phyloP scores from a whole-genome alignment of 352 stramenopile genomes.

The Peronospora tabacina region DNA sequence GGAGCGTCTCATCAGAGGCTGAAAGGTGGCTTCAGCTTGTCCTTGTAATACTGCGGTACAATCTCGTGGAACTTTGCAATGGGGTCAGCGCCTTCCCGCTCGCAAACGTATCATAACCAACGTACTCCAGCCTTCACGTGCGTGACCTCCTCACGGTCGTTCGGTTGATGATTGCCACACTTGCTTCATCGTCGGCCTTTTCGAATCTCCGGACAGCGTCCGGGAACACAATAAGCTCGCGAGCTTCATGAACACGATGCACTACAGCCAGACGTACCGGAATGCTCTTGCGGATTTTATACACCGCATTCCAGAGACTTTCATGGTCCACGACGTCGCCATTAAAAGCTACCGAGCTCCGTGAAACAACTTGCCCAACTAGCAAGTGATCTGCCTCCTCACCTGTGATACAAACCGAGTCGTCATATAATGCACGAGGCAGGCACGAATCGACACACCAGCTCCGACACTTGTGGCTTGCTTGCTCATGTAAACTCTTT shows the following conservation, averaged over 20 bases:
- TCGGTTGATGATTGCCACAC: slow-evolving; percentile 43
- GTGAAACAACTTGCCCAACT: slow-evolving; percentile 42
- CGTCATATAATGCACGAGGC: slow-evolving; percentile 46
- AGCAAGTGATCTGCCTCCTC: slow-evolving; percentile 45
- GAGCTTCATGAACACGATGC: slow-evolving; percentile 52
- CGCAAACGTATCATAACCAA: slow-evolving; percentile 40
- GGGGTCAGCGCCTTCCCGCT: slow-evolving; percentile 25
- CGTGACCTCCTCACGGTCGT: slow-evolving; percentile 45
- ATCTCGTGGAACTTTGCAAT: slow-evolving; percentile 43
- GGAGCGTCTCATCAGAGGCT: too few species aligned
- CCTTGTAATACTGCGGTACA: slow-evolving; percentile 43
- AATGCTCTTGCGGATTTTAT: slow-evolving; percentile 33
- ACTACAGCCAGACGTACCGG: slow-evolving; percentile 42
- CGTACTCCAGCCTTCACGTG: slow-evolving; percentile 36
- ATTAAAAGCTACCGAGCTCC: slow-evolving; percentile 44
- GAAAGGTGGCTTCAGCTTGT: slow-evolving; percentile 48
- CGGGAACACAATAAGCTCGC: slow-evolving; percentile 45
- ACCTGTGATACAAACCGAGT: slow-evolving; percentile 46
- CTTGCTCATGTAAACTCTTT: too few species aligned
- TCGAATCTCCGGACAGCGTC: slow-evolving; percentile 40
- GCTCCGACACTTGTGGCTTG: slow-evolving; percentile 51
- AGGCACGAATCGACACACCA: slow-evolving; percentile 46
- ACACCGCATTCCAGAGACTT: slow-evolving; percentile 46
- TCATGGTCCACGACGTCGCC: slow-evolving; percentile 40
- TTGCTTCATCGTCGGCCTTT: slow-evolving; percentile 36